Conservation (phyloP, 192 early-diverging fungal genomes). For the Entophlyctis luteolus region DNA sequence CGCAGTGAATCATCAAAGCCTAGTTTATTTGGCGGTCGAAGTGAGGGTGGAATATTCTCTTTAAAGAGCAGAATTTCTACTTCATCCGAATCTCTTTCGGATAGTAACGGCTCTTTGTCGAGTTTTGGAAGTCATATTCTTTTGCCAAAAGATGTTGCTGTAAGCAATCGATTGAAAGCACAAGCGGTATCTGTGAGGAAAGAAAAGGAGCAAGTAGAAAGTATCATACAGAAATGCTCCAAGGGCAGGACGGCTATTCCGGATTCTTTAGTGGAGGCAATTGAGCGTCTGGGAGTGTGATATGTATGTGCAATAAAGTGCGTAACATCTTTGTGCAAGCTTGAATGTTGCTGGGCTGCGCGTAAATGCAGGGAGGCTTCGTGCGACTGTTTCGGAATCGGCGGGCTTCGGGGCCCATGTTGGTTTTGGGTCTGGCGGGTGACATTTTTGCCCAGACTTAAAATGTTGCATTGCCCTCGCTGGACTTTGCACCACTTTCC, state of each 20-base stretch:
- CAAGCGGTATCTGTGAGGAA: not conserved
- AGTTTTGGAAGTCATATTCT: not conserved
- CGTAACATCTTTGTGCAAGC: not conserved
- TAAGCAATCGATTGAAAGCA: not conserved
- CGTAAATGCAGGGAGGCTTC: too few species aligned
- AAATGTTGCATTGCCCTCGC: too few species aligned
- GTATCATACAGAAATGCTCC: not conserved
- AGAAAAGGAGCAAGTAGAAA: conserved; percentile 14
- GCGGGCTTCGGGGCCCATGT: too few species aligned
- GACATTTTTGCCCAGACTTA: too few species aligned
- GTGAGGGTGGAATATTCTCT: not conserved
- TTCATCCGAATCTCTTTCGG: too few species aligned
- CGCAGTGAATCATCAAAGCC: not conserved
- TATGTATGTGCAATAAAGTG: not conserved
- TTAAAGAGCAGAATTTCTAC: not conserved
- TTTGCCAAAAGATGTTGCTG: not conserved
- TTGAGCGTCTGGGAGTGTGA: conserved; percentile 5
- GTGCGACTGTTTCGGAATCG: too few species aligned
- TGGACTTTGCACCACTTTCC: too few species aligned
- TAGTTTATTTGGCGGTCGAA: not conserved
- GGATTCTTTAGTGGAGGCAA: conserved; percentile 2
- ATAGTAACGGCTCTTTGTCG: too few species aligned
- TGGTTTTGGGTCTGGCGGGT: too few species aligned
- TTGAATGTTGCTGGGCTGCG: too few species aligned
- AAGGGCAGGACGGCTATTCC: conserved; percentile 1